Conservation (phyloP, 257 asterid species). For the Solanum acaule region DNA sequence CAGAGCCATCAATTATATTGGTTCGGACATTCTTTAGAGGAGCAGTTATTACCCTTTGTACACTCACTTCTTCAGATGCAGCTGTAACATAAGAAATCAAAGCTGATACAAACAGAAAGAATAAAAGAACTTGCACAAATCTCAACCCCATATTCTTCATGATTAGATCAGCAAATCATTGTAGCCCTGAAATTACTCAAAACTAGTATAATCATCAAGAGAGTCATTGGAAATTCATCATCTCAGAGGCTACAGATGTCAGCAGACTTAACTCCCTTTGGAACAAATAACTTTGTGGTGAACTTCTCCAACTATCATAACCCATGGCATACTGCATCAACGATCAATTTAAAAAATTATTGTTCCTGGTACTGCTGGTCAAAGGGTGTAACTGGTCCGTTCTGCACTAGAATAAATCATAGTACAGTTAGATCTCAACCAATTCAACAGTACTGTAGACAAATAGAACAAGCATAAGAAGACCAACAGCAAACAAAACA, state of each 20-base stretch:
- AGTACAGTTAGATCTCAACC: not conserved
- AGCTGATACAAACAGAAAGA: conserved; percentile 28
- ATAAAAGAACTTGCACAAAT: conserved; percentile 23
- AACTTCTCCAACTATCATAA: not conserved
- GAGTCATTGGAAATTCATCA: not conserved
- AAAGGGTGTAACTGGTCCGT: not conserved
- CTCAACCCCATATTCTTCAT: conserved; percentile 28
- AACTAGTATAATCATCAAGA: not conserved
- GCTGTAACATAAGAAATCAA: conserved; percentile 23
- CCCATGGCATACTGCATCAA: not conserved
- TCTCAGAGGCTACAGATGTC: not conserved
- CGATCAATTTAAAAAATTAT: not conserved
- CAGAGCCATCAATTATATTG: conserved; percentile 86
- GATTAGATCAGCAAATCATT: not conserved
- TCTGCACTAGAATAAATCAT: not conserved
- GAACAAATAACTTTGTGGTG: not conserved
- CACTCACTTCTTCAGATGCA: conserved; percentile 28
- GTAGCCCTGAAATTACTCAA: not conserved
- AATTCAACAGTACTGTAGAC: not conserved
- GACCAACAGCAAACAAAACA: not conserved
- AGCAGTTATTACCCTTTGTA: conserved; percentile 46
- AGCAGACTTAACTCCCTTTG: not conserved
- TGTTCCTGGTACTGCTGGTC: not conserved
- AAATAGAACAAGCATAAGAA: not conserved
- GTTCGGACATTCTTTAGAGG: conserved; percentile 53